phyloP scores from a whole-genome alignment of 1,139 yeast species.

The Neolecta irregularis region DNA sequence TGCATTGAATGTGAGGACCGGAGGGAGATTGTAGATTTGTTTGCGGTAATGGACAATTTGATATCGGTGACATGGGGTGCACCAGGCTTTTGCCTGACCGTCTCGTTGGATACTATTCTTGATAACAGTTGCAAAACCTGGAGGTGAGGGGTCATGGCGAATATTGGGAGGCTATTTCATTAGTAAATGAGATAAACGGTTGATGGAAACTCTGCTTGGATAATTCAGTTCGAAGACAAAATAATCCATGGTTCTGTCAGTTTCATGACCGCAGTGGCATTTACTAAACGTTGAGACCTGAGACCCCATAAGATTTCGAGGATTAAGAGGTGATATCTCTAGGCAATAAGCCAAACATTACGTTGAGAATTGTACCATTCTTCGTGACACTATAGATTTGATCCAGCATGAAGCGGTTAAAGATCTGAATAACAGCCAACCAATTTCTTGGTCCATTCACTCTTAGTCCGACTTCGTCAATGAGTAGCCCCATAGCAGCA shows the following conservation, averaged over 20 bases:
- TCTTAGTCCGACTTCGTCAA: too few relatives aligned
- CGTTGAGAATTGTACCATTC: background rate
- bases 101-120: constrained; percentile 12
- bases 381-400: constrained; percentile 31
- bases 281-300: constrained; percentile 28
- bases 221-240: constrained; percentile 16
- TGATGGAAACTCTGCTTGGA: too few relatives aligned
- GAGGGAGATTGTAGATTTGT: constrained; percentile 42
- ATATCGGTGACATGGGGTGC: constrained; percentile 11
- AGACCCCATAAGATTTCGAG: constrained; percentile 24
- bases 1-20: constrained; percentile 48
- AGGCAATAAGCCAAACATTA: too few relatives aligned
- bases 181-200: too few relatives aligned
- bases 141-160: constrained; percentile 7
- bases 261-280: constrained; percentile 15
- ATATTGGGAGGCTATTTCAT: constrained; percentile 8
- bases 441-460: too few relatives aligned
- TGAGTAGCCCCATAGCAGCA: too few relatives aligned
- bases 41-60: constrained; percentile 19
- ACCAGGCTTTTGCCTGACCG: constrained; percentile 11
- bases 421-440: too few relatives aligned
- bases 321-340: too few relatives aligned
- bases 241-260: constrained; percentile 12
- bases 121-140: constrained; percentile 12
- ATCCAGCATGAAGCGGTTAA: constrained; percentile 45